Evolutionary conservation across 1,139 yeast species (phyloP), one percentile per base, ranked within the genome.

Genomic region (Meyerozyma elateridarum): DNA sequence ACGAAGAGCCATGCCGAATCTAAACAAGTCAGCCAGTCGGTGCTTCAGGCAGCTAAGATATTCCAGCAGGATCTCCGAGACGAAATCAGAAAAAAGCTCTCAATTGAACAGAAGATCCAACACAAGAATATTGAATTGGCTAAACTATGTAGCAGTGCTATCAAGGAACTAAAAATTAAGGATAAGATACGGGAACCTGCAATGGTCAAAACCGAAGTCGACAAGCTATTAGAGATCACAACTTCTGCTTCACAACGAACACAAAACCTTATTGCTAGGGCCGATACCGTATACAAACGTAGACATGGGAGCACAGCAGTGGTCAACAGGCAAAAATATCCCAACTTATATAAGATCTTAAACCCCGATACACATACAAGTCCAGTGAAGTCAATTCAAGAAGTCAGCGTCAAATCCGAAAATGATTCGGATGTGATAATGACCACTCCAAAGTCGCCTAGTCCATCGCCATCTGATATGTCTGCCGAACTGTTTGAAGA

Each of bases 31-130:
- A 47, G 54, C 0, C 52, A 55, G 9, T 52, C 70, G 14, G 41
- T 71, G 5, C 35, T 61, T 15, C 41, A 48, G 7, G 71, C 67
- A 4, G 47, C 64, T 2, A 27, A 45, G 11, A 61, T 59, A 35
- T 72, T 68, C 44, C 64, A 63, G 29, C 46, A 53, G 25, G 78
- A 72, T 41, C 47, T 72, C 32, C 57, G 66, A 37, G 40, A 42
- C 12, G 68, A 60, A 34, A 55, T 68, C 26, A 54, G 63, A 30
- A 50, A 45, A 24, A 59, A 61, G 33, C 43, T 69, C 28, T 48
- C 60, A 6, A 48, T 58, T 15, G 69, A 65, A 42, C 70, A 67
- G 39, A 52, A 50, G 36, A 52, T 63, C 17, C 70, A 65, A 37
- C 56, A 52, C 36, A 59, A 52, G 41, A 62, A 62, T 41, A 54